Percentiles rank a stretch among this genome's conserved stretches.
Evolutionary conservation across 208 protist species (phyloP).

Genomic region (Leishmania aethiopica): DNA sequence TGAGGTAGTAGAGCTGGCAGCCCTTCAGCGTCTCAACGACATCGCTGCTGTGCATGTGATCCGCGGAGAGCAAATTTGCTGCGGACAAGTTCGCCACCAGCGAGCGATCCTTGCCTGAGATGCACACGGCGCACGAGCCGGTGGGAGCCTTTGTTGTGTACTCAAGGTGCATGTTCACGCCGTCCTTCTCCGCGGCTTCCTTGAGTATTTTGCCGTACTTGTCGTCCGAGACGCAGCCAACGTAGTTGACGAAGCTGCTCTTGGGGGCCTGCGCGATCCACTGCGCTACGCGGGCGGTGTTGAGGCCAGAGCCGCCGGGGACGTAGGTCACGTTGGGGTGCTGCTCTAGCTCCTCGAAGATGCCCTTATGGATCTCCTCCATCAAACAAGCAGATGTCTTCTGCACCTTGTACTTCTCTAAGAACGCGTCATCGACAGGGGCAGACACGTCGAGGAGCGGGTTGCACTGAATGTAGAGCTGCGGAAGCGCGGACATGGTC

Average conservation of each 20-base stretch:
- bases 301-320: slow-evolving; percentile 98
- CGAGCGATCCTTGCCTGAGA: slow-evolving; percentile 94
- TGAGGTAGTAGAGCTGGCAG: slow-evolving; percentile 90
- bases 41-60: slow-evolving; percentile 84
- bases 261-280: slow-evolving; percentile 83
- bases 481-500: slow-evolving; percentile 26
- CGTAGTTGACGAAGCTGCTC: slow-evolving; percentile 62
- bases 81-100: slow-evolving; percentile 97
- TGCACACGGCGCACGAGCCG: slow-evolving; percentile 97
- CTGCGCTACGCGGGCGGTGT: slow-evolving; percentile 96
- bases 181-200: slow-evolving; percentile 85
- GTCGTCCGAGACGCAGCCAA: slow-evolving; percentile 97
- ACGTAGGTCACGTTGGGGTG: slow-evolving; percentile 91
- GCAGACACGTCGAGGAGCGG: slow-evolving; percentile 98
- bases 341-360: slow-evolving; percentile 92
- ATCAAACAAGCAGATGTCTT: slow-evolving; percentile 93
- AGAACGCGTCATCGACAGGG: slow-evolving; percentile 85
- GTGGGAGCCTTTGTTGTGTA: slow-evolving; percentile 90
- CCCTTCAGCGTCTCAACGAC: slow-evolving; percentile 20
- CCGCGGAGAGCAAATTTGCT: slow-evolving; percentile 94
- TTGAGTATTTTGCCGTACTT: slow-evolving; percentile 90
- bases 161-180: slow-evolving; percentile 88
- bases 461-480: slow-evolving; percentile 95
- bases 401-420: slow-evolving; percentile 93
- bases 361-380: slow-evolving; percentile 91